Evolutionary conservation across 768 basidiomycete genomes (phyloP).

Genomic region (Leccinum arenicola): DNA sequence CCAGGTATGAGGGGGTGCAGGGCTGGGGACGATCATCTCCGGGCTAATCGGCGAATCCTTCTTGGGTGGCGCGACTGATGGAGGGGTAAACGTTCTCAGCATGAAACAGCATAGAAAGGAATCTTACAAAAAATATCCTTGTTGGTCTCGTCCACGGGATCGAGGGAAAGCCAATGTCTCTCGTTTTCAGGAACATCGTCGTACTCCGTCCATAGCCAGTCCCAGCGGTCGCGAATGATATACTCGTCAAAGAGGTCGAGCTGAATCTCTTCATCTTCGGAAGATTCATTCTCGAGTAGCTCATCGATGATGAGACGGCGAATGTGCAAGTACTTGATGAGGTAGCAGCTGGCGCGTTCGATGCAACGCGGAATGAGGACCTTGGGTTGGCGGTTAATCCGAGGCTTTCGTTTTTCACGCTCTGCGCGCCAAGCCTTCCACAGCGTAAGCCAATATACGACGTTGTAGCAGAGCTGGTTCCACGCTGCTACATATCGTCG

Average conservation of each 20-base stretch:
- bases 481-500: neutral
- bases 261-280: neutral
- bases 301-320: neutral
- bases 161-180: neutral
- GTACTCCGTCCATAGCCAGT: neutral
- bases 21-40: neutral
- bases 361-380: neutral
- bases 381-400: no score
- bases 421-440: neutral
- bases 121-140: neutral
- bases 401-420: no score
- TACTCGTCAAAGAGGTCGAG: neutral
- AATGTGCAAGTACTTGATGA: neutral
- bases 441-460: neutral
- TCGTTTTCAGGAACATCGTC: neutral
- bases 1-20: neutral
- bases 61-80: no score
- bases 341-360: neutral
- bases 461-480: neutral
- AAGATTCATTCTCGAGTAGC: neutral
- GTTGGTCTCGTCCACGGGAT: neutral
- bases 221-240: neutral
- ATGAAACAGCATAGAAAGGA: no score
- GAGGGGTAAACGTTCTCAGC: no score
- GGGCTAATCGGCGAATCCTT: no score